Evolutionary conservation across 768 basidiomycete species (phyloP).

Genomic region (Pholiota microspora): DNA sequence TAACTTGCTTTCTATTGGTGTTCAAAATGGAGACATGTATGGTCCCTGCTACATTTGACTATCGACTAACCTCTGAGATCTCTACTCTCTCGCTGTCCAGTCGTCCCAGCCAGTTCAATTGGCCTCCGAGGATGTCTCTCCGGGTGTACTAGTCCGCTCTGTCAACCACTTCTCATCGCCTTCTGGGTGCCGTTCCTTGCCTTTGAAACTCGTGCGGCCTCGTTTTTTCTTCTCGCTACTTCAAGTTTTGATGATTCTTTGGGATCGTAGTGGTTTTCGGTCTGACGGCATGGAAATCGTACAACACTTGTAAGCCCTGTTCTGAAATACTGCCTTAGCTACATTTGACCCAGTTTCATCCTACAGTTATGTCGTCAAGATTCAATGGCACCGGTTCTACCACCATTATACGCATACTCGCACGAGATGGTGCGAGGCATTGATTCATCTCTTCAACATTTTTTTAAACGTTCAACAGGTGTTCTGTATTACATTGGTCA

Average conservation of each 20-base stretch:
- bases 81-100: conserved; percentile 5
- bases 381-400: conserved; percentile 8
- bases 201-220: conserved; percentile 20
- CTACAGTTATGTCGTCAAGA: conserved; percentile 2
- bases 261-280: conserved; percentile 16
- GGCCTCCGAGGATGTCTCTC: conserved; percentile 21
- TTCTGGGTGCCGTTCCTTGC: conserved; percentile 22
- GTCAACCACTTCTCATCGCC: conserved; percentile 18
- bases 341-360: no score
- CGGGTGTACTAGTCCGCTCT: conserved; percentile 18
- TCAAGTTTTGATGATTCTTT: background rate
- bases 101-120: conserved; percentile 15
- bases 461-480: conserved; percentile 7
- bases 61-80: no score
- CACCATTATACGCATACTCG: conserved; percentile 14
- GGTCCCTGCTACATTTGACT: background rate
- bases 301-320: conserved; percentile 12
- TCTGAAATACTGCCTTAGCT: background rate
- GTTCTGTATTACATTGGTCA: conserved; percentile 27
- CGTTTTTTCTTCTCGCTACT: background rate
- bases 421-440: conserved; percentile 9
- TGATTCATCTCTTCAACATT: background rate
- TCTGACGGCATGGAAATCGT: conserved; percentile 23
- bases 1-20: conserved; percentile 20
- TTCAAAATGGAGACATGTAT: conserved; percentile 18